Percentiles rank a stretch among this genome's conserved stretches.
Conservation (phyloP, 2,329 filamentous ascomycete species). For the Aspergillus texensis region DNA sequence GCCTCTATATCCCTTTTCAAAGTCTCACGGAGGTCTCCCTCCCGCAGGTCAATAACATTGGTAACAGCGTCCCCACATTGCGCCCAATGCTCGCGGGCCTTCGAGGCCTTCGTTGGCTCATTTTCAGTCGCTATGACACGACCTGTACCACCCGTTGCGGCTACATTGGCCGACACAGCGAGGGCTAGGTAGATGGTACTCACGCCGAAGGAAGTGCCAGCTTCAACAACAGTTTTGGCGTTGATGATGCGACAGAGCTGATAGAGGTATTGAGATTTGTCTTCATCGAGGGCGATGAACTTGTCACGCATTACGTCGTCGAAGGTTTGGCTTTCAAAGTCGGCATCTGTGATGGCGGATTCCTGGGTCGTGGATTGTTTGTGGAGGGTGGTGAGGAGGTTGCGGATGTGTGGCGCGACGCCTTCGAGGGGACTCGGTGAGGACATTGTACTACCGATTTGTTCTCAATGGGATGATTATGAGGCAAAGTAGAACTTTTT, state of each 20-base stretch:
- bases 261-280: constrained; percentile 62
- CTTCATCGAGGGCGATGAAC: constrained; percentile 62
- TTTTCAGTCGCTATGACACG: constrained; percentile 64
- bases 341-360: constrained; percentile 15
- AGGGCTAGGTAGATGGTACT: constrained; percentile 65
- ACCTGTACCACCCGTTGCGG: constrained; percentile 33
- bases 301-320: constrained; percentile 55
- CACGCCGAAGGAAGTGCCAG: constrained; percentile 64
- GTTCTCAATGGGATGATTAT: background rate
- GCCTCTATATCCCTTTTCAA: constrained; percentile 51
- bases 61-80: constrained; percentile 53
- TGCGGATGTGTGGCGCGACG: constrained; percentile 18
- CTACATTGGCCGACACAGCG: constrained; percentile 55
- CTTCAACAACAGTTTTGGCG: constrained; percentile 59
- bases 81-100: constrained; percentile 58
- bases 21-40: constrained; percentile 61
- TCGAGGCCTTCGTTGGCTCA: constrained; percentile 56
- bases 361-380: constrained; percentile 37
- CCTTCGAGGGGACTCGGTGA: constrained; percentile 13
- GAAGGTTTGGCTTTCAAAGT: constrained; percentile 25
- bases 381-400: constrained; percentile 37
- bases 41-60: constrained; percentile 57
- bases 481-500: background rate
- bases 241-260: constrained; percentile 53
- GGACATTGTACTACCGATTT: background rate